Percentiles rank a stretch among this genome's conserved stretches.
Conservation (phyloP, 306 rosid species). For the Acmispon strigosus region DNA sequence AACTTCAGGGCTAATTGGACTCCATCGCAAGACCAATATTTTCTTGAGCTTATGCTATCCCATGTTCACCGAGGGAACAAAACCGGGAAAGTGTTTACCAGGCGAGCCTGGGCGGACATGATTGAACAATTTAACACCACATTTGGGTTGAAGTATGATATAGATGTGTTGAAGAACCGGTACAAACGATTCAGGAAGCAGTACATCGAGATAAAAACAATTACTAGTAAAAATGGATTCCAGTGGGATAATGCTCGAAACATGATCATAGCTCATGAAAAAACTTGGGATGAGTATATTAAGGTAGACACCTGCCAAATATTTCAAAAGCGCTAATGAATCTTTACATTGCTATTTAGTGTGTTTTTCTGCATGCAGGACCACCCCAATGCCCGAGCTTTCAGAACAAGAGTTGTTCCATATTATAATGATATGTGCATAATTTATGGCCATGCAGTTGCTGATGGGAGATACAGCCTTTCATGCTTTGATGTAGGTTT, state of each 20-base stretch:
- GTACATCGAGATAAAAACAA: conserved; percentile 44
- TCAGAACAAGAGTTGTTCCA: conserved; percentile 30
- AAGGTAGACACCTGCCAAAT: conserved; percentile 26
- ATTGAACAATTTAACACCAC: conserved; percentile 38
- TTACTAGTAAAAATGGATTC: conserved; percentile 37
- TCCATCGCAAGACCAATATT: conserved; percentile 46
- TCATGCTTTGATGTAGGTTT: conserved; percentile 42
- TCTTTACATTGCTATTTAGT: conserved; percentile 13
- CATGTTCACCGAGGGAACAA: conserved; percentile 45
- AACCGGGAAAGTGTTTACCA: conserved; percentile 35
- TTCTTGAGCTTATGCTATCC: conserved; percentile 41
- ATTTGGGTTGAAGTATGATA: conserved; percentile 43
- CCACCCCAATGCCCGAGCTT: conserved; percentile 38
- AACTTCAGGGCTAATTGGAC: conserved; percentile 51
- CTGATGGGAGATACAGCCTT: conserved; percentile 65
- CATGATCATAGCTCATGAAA: conserved; percentile 28
- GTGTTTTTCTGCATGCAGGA: conserved; percentile 38
- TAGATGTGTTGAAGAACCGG: conserved; percentile 49
- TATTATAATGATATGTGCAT: conserved; percentile 42
- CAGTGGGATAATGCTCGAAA: conserved; percentile 37
- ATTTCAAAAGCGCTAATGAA: neutral
- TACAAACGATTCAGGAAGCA: conserved; percentile 51
- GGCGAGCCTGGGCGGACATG: conserved; percentile 50
- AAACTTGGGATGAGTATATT: conserved; percentile 33
- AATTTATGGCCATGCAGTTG: conserved; percentile 50